Evolutionary conservation across 805 yeast genomes (phyloP), one percentile per base, ranked within the genome.

Genomic region (Pichia nakasei): DNA sequence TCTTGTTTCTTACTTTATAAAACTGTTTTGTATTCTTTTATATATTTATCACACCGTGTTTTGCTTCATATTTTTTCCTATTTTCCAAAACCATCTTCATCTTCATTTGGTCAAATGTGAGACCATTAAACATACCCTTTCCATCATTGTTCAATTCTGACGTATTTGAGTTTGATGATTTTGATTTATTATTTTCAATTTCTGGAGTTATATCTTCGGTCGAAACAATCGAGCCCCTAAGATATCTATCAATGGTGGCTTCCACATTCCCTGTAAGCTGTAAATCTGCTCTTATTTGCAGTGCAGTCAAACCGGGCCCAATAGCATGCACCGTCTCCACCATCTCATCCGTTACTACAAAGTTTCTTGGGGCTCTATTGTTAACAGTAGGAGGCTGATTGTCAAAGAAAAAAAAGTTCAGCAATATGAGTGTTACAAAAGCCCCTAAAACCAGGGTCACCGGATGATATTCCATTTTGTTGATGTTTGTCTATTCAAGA

Each of bases 271-370:
- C 94, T 0, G 93, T 78, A 47, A 76, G 69, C 55, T 80, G 78
- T 48, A 93, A 71, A 58, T 84, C 95, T 48, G 70, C 69, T 48
- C 80, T 69, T 48, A 93, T 86, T 57, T 85, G 94, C 8, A 75
- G 84, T 4, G 64, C 72, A 1, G 84, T 69, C 27, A 85, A 65
- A 19, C 69, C 68, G 4, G 97, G 96, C 0, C 88, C 95, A 44
- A 91, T 69, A 35, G 87, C 78, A 52, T 79, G 84, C 2, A 91
- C 96, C 0, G 85, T 80, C 50, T 83, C 93, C 37, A 91, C 70
- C 97, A 91, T 91, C 45, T 75, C 76, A 5, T 67, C 68, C 3
- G 82, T 78, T 20, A 82, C 37, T 1, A 35, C 37, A 21, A 17
- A 17, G 8, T 17, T 20, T 20, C 37, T 17, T 17, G 20, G 20